Percentiles rank a stretch among this genome's conserved stretches.
Evolutionary conservation across 2,329 filamentous ascomycete species (phyloP).

Genomic region (Teratosphaeria nubilosa): DNA sequence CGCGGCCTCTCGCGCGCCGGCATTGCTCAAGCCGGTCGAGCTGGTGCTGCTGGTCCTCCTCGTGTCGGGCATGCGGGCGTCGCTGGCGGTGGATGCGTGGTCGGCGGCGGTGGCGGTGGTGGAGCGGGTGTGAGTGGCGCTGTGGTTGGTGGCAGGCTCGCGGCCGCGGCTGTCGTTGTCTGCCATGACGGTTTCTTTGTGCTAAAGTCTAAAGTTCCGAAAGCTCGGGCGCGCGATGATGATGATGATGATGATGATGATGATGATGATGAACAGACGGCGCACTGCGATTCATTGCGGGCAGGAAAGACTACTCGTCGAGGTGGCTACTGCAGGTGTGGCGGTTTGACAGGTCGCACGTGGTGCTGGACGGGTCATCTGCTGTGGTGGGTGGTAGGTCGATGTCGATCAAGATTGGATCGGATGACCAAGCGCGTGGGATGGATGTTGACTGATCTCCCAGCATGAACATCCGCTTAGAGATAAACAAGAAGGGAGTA

Average conservation of each 20-base stretch:
- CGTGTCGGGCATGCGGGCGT: slow-evolving; percentile 2
- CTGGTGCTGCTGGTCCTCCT: slow-evolving; percentile 7
- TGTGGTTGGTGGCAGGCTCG: not conserved
- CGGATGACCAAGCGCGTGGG: not conserved
- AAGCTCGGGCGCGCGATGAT: not conserved
- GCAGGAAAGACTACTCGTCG: not conserved
- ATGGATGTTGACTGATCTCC: too few relatives aligned
- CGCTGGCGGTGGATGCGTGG: not conserved
- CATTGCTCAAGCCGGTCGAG: slow-evolving; percentile 4
- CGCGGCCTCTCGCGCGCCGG: slow-evolving; percentile 2
- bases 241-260: too few relatives aligned
- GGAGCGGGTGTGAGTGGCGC: not conserved
- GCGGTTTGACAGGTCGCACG: not conserved
- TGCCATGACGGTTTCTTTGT: slow-evolving; percentile 1
- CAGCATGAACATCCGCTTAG: too few relatives aligned
- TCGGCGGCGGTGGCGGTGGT: not conserved
- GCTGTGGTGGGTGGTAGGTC: not conserved
- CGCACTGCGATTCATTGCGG: not conserved
- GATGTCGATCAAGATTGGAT: not conserved
- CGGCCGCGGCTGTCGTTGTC: slow-evolving; percentile 1
- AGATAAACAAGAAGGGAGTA: too few relatives aligned
- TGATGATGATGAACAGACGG: not conserved
- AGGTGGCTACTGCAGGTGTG: not conserved
- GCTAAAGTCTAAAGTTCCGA: not conserved
- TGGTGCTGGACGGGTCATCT: not conserved